Evolutionary conservation across 345 rosid genomes (phyloP).

Genomic region (Microcos paniculata): DNA sequence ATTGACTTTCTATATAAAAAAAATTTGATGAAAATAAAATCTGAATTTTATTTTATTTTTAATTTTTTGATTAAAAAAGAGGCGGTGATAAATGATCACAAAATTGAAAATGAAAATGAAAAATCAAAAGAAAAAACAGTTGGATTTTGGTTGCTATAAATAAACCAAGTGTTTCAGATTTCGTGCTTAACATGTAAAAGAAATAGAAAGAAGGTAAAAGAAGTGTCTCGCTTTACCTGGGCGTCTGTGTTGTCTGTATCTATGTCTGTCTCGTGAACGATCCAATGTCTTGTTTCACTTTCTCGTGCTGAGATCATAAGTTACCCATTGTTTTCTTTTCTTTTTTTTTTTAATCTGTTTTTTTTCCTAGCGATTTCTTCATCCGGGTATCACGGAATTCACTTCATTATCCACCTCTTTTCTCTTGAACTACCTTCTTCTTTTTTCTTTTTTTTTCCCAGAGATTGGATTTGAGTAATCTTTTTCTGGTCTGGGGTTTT

Average conservation of each 20-base stretch:
- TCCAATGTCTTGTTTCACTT: constrained; percentile 3
- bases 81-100: neutral
- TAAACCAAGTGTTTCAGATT: neutral
- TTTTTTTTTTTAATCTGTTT: neutral
- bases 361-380: constrained; percentile 5
- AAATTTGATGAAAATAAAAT: too few species aligned
- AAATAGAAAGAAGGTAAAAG: neutral
- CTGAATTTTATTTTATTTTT: neutral
- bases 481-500: neutral
- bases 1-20: too few species aligned
- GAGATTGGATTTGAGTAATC: neutral
- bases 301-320: constrained; percentile 24
- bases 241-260: neutral
- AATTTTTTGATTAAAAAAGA: neutral
- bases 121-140: neutral
- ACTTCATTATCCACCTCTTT: constrained; percentile 1
- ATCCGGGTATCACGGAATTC: constrained; percentile 24
- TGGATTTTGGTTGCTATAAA: neutral
- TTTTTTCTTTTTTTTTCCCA: neutral
- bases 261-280: constrained; percentile 20
- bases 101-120: neutral
- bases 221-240: neutral
- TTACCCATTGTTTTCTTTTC: neutral
- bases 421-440: neutral
- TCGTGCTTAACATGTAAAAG: neutral